These are phyloP conservation scores for Phytopythium chamaehyphon DNA, from an alignment of 352 stramenopile genomes.

Conservation along the genomic window DNA sequence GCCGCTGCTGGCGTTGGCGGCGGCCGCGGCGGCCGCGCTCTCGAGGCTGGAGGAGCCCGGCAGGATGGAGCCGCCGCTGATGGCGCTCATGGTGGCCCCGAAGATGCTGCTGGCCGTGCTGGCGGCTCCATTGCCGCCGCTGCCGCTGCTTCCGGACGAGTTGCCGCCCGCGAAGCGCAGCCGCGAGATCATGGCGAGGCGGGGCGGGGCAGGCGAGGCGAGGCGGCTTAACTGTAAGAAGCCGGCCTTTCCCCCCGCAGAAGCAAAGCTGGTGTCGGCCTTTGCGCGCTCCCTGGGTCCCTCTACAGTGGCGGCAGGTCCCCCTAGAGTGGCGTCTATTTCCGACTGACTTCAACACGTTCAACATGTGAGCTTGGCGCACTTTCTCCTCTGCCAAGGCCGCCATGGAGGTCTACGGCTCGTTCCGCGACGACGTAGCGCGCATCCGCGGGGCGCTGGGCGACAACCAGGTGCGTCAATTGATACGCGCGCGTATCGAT, in stretches of 20 bases:
- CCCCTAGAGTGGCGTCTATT: neutral
- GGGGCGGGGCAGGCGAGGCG: neutral
- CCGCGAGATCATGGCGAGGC: slow-evolving; percentile 57
- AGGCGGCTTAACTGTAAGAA: too few relatives aligned
- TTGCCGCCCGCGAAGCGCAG: slow-evolving; percentile 46
- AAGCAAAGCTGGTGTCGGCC: too few relatives aligned
- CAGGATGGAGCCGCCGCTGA: slow-evolving; percentile 42
- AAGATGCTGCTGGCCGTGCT: slow-evolving; percentile 68
- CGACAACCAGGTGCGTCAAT: slow-evolving; percentile 52
- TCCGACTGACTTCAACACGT: neutral
- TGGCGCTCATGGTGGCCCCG: slow-evolving; percentile 45
- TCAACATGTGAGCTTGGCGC: too few relatives aligned
- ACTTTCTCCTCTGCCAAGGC: neutral
- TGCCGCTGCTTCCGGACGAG: slow-evolving; percentile 30
- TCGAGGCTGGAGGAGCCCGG: slow-evolving; percentile 38
- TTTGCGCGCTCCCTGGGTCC: too few relatives aligned
- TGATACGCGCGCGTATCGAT: too few relatives aligned
- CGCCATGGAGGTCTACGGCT: slow-evolving; percentile 53
- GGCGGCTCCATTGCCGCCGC: slow-evolving; percentile 10
- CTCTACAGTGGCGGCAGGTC: too few relatives aligned
- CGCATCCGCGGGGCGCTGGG: slow-evolving; percentile 57
- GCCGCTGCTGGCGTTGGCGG: slow-evolving; percentile 29
- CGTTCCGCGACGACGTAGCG: slow-evolving; percentile 43
- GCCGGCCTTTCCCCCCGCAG: too few relatives aligned
- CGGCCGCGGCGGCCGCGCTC: slow-evolving; percentile 28